phyloP scores from a whole-genome alignment of 495 filamentous ascomycete species.

The Penicillium alfredii region DNA sequence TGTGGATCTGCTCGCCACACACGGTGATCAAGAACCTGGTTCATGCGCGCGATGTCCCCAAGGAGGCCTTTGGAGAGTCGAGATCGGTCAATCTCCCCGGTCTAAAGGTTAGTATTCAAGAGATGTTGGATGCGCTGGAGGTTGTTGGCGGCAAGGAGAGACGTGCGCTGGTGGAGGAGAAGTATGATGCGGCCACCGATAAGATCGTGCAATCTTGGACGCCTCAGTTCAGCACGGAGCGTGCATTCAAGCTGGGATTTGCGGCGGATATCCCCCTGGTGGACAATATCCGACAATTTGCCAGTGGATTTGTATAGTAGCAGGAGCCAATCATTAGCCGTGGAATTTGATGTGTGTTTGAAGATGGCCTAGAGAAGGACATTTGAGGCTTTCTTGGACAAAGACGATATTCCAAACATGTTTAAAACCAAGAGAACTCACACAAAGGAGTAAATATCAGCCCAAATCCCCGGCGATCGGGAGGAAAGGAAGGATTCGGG shows the following conservation, averaged over 20 bases:
- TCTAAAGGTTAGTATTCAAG: constrained; percentile 61
- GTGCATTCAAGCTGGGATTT: constrained; percentile 55
- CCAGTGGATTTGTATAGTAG: constrained; percentile 25
- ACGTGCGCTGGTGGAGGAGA: constrained; percentile 57
- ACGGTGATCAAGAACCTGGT: constrained; percentile 67
- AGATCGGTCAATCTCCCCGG: constrained; percentile 70
- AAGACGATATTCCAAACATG: too few species aligned
- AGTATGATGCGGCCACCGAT: constrained; percentile 59
- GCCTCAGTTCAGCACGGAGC: constrained; percentile 55
- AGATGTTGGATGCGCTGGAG: constrained; percentile 69
- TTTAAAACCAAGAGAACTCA: too few species aligned
- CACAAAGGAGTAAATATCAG: too few species aligned
- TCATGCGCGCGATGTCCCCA: constrained; percentile 52
- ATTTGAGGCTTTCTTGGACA: too few species aligned
- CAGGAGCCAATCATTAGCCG: too few species aligned
- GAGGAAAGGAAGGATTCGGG: constrained; percentile 33
- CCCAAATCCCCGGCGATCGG: constrained; percentile 1
- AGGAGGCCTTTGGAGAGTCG: constrained; percentile 47
- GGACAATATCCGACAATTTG: constrained; percentile 52
- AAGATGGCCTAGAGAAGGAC: too few species aligned
- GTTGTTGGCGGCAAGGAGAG: constrained; percentile 65
- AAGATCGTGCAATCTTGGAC: constrained; percentile 72
- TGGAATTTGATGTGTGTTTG: too few species aligned
- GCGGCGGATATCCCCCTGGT: constrained; percentile 51
- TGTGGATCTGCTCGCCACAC: constrained; percentile 65